A percentile compares a stretch with the other conserved stretches of the same genome.
Conservation (phyloP, 192 early-diverging fungal species). For the Geosiphon pyriformis region DNA sequence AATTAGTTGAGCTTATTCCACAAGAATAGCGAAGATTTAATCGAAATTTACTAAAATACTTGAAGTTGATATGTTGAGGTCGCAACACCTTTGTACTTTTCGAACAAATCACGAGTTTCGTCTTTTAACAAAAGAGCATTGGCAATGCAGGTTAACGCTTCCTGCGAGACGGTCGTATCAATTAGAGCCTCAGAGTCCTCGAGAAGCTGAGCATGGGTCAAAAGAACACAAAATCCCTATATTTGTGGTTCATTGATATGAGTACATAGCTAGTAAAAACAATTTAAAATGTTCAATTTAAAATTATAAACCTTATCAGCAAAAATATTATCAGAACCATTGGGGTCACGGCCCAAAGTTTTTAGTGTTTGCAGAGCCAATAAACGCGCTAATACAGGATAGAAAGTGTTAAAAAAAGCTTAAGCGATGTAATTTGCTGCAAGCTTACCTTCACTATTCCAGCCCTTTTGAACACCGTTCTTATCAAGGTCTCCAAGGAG, state of each 20-base stretch:
- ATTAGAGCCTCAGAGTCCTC: constrained; percentile 20
- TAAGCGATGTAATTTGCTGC: not conserved
- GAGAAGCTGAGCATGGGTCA: constrained; percentile 31
- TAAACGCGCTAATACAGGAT: constrained; percentile 33
- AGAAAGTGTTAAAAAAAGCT: not conserved
- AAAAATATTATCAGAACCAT: constrained; percentile 54
- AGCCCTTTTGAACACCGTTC: constrained; percentile 11
- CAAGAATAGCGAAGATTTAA: not conserved
- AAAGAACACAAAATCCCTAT: constrained; percentile 34
- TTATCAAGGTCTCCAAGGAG: constrained; percentile 14
- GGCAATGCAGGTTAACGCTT: constrained; percentile 63
- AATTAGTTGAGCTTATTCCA: not conserved
- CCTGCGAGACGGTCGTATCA: constrained; percentile 36
- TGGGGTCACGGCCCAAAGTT: constrained; percentile 50
- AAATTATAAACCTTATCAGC: constrained; percentile 40
- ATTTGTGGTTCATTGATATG: too few species aligned
- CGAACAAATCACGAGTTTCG: constrained; percentile 38
- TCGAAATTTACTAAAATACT: not conserved
- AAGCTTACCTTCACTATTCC: constrained; percentile 13
- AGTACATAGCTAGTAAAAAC: too few species aligned
- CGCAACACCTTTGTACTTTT: constrained; percentile 38
- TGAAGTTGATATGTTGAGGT: constrained; percentile 41
- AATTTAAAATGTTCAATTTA: too few species aligned
- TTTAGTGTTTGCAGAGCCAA: constrained; percentile 52
- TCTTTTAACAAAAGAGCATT: constrained; percentile 59